phyloP scores from a whole-genome alignment of 2,329 filamentous ascomycete genomes.

The Grosmannia penicillata region DNA sequence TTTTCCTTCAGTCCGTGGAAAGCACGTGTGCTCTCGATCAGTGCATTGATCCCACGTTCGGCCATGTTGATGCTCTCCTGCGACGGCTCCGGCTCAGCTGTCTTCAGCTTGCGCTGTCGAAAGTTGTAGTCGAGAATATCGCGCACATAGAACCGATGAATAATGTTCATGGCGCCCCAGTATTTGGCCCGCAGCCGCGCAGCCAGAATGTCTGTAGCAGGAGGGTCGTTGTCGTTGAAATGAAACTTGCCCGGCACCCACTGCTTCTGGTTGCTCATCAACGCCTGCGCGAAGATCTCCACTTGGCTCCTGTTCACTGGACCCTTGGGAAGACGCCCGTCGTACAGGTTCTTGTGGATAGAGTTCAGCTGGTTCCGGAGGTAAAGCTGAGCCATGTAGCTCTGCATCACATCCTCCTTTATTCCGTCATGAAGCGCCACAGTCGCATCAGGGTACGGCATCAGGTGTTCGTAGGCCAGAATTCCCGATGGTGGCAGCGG shows the following conservation, averaged over 20 bases:
- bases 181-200: conserved; percentile 86
- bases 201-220: conserved; percentile 60
- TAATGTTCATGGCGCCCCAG: conserved; percentile 83
- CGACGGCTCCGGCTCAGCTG: conserved; percentile 11
- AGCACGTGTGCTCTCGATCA: conserved; percentile 72
- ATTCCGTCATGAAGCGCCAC: conserved; percentile 29
- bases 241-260: conserved; percentile 35
- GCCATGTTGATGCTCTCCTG: conserved; percentile 38
- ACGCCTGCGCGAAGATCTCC: conserved; percentile 20
- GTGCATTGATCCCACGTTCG: conserved; percentile 50
- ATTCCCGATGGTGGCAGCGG: conserved; percentile 45
- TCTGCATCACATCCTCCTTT: conserved; percentile 34
- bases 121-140: conserved; percentile 37
- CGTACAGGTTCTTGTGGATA: conserved; percentile 43
- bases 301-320: conserved; percentile 28
- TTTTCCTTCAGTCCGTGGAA: conserved; percentile 52
- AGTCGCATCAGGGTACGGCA: conserved; percentile 49
- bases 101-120: conserved; percentile 17
- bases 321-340: conserved; percentile 11
- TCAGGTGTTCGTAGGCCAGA: conserved; percentile 44
- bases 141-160: conserved; percentile 61
- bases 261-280: conserved; percentile 15
- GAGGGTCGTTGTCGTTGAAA: conserved; percentile 47
- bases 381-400: conserved; percentile 49
- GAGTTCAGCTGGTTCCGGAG: conserved; percentile 49